These are phyloP conservation scores for Pouteria campechiana DNA, from an alignment of 179 eudicot species.

Conservation along the genomic window DNA sequence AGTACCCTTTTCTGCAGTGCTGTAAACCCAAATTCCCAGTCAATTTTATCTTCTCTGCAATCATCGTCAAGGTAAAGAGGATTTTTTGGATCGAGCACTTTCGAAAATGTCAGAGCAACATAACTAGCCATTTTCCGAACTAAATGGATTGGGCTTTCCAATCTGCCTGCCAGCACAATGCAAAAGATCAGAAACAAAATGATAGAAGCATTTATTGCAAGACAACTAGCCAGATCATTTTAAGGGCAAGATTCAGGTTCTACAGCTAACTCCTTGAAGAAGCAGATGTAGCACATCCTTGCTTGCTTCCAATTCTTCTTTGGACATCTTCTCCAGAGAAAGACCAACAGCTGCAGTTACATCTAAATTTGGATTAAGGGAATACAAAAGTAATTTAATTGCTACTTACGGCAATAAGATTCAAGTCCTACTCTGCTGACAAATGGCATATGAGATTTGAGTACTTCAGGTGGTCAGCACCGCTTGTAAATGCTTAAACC, in stretches of 20 bases:
- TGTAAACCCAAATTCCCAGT: slow-evolving; percentile 83
- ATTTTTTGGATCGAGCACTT: slow-evolving; percentile 75
- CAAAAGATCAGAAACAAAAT: slow-evolving; percentile 1
- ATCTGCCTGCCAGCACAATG: slow-evolving; percentile 55
- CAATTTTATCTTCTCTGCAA: slow-evolving; percentile 45
- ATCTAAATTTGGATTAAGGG: slow-evolving; percentile 47
- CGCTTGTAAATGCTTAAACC: too few species aligned
- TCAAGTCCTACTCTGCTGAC: too few species aligned
- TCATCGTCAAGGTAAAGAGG: slow-evolving; percentile 89
- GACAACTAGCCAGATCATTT: too few species aligned
- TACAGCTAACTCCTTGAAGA: slow-evolving; percentile 96
- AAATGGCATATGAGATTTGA: too few species aligned
- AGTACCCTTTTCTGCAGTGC: slow-evolving; percentile 17
- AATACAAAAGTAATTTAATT: background rate
- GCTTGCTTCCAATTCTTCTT: slow-evolving; percentile 73
- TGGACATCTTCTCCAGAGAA: slow-evolving; percentile 75
- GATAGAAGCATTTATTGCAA: slow-evolving; percentile 1
- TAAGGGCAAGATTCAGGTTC: slow-evolving; percentile 10
- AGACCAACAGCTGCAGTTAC: slow-evolving; percentile 87
- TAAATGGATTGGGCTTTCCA: slow-evolving; percentile 66
- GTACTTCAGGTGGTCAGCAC: too few species aligned
- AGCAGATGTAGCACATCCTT: slow-evolving; percentile 72
- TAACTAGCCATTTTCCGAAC: slow-evolving; percentile 76
- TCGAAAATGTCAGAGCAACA: slow-evolving; percentile 79
- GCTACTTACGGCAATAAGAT: too few species aligned